These are phyloP conservation scores for Jacaranda mimosifolia DNA, from an alignment of 257 asterid species.

Conservation along the genomic window DNA sequence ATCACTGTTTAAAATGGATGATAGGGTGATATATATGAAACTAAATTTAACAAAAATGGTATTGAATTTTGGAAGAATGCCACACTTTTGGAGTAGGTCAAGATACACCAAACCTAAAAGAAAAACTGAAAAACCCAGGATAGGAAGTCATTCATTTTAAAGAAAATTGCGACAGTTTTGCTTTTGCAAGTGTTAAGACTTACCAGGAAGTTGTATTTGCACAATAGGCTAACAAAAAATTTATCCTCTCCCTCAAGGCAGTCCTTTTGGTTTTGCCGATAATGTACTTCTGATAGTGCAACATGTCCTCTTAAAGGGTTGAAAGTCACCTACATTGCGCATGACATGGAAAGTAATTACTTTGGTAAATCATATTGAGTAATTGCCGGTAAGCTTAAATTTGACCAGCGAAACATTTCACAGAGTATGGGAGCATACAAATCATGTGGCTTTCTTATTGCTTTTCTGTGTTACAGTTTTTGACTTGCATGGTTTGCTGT, in stretches of 20 bases:
- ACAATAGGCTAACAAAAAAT: conserved; percentile 4
- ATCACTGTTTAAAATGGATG: conserved; percentile 22
- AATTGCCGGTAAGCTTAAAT: neutral
- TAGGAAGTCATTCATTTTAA: neutral
- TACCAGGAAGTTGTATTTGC: neutral
- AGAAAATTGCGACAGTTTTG: neutral
- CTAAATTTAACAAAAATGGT: neutral
- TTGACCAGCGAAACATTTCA: neutral
- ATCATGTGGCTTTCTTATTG: conserved; percentile 12
- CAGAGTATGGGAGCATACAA: neutral
- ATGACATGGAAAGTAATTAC: neutral
- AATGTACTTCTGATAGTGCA: neutral
- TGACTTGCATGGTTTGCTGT: neutral
- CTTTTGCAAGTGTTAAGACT: neutral
- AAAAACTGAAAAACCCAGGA: neutral
- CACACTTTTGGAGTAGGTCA: conserved; percentile 10
- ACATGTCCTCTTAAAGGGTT: neutral
- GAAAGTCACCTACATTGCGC: neutral
- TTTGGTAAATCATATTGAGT: neutral
- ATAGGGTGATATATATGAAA: conserved; percentile 10
- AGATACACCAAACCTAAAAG: neutral
- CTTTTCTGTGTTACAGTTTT: neutral
- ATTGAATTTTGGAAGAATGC: conserved; percentile 13
- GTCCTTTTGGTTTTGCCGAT: neutral
- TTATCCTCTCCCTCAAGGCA: too few species aligned